Conservation (phyloP, 306 rosid species). For the Herpetospermum pedunculosum region DNA sequence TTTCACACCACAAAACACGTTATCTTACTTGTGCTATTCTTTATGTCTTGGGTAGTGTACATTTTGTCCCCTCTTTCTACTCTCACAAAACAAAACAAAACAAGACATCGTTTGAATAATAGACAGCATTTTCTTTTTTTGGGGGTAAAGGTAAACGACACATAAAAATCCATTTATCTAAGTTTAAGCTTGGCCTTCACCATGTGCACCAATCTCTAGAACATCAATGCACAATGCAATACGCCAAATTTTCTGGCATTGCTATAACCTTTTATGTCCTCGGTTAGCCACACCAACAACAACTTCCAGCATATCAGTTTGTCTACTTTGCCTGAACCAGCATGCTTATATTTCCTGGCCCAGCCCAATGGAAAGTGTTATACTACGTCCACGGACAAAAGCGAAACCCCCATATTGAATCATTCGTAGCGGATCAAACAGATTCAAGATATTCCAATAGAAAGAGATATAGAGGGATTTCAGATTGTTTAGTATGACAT, state of each 20-base stretch:
- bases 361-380: not conserved
- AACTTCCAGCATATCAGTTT: not conserved
- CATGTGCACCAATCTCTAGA: not conserved
- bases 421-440: too few species aligned
- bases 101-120: not conserved
- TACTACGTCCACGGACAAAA: too few species aligned
- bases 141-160: not conserved
- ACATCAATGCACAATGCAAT: not conserved
- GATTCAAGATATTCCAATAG: too few species aligned
- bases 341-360: not conserved
- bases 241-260: not conserved
- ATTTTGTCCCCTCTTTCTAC: not conserved
- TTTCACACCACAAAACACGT: constrained; percentile 7
- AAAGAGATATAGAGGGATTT: constrained; percentile 1
- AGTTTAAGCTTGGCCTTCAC: not conserved
- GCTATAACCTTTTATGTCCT: not conserved
- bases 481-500: not conserved
- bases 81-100: not conserved
- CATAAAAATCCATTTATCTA: not conserved
- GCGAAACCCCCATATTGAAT: too few species aligned
- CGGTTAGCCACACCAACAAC: not conserved
- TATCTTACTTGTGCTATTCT: not conserved
- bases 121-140: not conserved
- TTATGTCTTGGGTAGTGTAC: constrained; percentile 1
- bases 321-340: not conserved